A percentile compares a stretch with the other conserved stretches of the same genome.
phyloP scores from a whole-genome alignment of 345 rosid genomes.

The Psidium guajava region DNA sequence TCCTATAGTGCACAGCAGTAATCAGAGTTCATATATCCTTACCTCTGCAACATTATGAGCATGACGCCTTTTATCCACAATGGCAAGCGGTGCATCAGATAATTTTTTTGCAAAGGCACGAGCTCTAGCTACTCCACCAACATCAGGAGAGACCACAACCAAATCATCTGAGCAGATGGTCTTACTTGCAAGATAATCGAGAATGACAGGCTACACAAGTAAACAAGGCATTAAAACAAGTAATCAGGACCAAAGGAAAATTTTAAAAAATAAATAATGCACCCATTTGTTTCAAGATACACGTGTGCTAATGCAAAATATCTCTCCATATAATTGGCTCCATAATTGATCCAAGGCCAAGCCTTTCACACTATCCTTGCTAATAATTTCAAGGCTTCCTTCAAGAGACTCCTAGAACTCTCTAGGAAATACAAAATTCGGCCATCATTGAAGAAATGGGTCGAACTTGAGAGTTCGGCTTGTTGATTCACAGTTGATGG shows the following conservation, averaged over 20 bases:
- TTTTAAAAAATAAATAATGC: not conserved
- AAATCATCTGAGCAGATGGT: constrained; percentile 72
- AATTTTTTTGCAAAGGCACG: constrained; percentile 92
- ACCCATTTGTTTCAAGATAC: not conserved
- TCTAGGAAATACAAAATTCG: not conserved
- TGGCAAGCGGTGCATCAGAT: constrained; percentile 94
- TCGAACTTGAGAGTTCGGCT: not conserved
- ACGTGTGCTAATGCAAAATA: not conserved
- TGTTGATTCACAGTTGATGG: not conserved
- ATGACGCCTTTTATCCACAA: constrained; percentile 95
- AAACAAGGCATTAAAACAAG: not conserved
- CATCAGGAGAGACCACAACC: constrained; percentile 97
- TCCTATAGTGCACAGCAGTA: not conserved
- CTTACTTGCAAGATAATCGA: constrained; percentile 96
- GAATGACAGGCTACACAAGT: constrained; percentile 70
- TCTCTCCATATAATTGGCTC: not conserved
- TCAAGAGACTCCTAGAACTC: not conserved
- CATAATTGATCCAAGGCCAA: not conserved
- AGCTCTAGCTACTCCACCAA: constrained; percentile 97
- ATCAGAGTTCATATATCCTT: not conserved
- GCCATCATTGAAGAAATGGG: not conserved
- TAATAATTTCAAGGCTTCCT: not conserved
- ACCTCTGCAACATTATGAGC: constrained; percentile 99
- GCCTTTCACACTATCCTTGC: not conserved
- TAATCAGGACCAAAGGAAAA: not conserved